A percentile compares a stretch with the other conserved stretches of the same genome.
phyloP scores from a whole-genome alignment of 176 grass and related monocot species.

The Zoysia japonica region DNA sequence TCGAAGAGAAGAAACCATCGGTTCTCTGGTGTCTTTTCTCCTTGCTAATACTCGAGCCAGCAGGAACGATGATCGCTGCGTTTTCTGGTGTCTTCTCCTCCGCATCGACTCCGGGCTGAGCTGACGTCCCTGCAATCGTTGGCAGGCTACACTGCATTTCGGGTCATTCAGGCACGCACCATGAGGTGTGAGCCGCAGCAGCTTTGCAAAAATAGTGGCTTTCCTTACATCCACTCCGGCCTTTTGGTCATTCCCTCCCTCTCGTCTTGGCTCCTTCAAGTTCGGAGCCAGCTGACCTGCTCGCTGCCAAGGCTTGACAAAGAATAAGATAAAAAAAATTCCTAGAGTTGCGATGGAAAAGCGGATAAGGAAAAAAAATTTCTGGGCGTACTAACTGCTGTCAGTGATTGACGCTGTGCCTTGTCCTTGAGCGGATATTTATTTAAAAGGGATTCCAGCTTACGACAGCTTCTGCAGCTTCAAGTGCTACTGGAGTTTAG shows the following conservation, averaged over 20 bases:
- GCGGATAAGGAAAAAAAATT: neutral
- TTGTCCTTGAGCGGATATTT: conserved; percentile 32
- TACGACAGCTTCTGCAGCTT: conserved; percentile 4
- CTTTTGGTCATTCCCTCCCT: neutral
- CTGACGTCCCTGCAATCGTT: too few relatives aligned
- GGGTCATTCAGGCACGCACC: conserved; percentile 48
- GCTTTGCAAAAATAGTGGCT: conserved; percentile 42
- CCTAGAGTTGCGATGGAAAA: neutral
- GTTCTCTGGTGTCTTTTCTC: too few relatives aligned
- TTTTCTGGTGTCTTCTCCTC: too few relatives aligned
- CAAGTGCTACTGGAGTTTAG: neutral
- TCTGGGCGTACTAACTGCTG: conserved; percentile 17
- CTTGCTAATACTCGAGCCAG: too few relatives aligned
- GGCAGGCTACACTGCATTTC: conserved; percentile 27
- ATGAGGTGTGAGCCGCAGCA: conserved; percentile 26
- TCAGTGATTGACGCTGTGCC: conserved; percentile 37
- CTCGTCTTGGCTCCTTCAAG: neutral
- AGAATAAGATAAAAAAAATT: neutral
- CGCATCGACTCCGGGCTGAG: too few relatives aligned
- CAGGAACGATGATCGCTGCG: too few relatives aligned
- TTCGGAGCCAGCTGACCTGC: neutral
- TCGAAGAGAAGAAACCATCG: too few relatives aligned
- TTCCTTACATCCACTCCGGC: neutral
- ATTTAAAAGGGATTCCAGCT: conserved; percentile 34
- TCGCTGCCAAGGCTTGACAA: neutral